A percentile compares a stretch with the other conserved stretches of the same genome.
These are phyloP conservation scores for Calonectria ilicicola DNA, from an alignment of 2,329 filamentous ascomycete genomes.

Conservation along the genomic window DNA sequence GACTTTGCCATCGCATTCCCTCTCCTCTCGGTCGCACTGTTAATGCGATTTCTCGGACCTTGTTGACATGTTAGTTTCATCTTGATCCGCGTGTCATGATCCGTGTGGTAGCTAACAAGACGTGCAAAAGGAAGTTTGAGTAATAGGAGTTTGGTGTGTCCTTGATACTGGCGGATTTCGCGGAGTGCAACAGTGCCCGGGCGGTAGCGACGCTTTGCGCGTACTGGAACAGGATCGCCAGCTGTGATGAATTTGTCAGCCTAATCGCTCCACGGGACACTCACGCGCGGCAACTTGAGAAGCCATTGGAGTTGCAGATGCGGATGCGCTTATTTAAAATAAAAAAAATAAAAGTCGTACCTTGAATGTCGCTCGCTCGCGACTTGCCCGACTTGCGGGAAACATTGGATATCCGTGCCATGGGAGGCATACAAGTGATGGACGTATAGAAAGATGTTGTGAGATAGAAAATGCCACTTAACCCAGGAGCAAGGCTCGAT, in stretches of 20 bases:
- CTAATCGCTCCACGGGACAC: background rate
- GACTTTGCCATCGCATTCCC: slow-evolving; percentile 94
- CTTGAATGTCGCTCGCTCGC: slow-evolving; percentile 56
- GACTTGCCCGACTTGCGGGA: slow-evolving; percentile 44
- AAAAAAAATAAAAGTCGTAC: slow-evolving; percentile 40
- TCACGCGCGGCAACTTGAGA: background rate
- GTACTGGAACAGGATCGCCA: slow-evolving; percentile 77
- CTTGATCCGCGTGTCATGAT: background rate
- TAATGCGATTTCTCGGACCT: slow-evolving; percentile 76
- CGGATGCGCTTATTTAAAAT: too few relatives aligned
- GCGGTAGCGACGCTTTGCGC: slow-evolving; percentile 73
- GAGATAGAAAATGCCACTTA: too few relatives aligned
- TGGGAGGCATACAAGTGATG: slow-evolving; percentile 13
- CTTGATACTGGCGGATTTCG: slow-evolving; percentile 93
- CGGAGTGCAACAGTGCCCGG: slow-evolving; percentile 88
- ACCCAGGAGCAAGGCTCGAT: background rate
- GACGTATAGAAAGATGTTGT: background rate
- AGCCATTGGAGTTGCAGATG: background rate
- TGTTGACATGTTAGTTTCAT: slow-evolving; percentile 25
- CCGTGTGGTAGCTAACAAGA: slow-evolving; percentile 63
- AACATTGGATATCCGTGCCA: slow-evolving; percentile 33
- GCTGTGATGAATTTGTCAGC: slow-evolving; percentile 59
- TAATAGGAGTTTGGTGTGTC: slow-evolving; percentile 87
- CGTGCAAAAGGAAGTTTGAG: slow-evolving; percentile 84
- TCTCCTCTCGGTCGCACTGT: slow-evolving; percentile 71